Evolutionary conservation across 192 early-diverging fungal genomes (phyloP).

Genomic region (Backusella tuberculispora): DNA sequence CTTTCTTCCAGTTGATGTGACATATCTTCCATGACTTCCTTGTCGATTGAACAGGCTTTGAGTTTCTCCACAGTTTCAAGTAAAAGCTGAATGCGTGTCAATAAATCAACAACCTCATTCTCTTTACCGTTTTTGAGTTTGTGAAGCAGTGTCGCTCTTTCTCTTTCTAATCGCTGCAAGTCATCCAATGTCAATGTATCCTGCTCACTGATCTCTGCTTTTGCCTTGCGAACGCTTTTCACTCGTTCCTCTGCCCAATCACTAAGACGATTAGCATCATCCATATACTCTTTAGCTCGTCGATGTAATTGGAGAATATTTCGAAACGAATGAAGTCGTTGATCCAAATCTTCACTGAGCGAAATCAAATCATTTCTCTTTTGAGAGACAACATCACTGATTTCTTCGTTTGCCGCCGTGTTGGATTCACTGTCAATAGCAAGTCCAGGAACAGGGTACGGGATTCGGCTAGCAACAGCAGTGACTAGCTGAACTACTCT

Average conservation of each 20-base stretch:
- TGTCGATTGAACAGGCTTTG: constrained; percentile 6
- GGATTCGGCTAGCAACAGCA: constrained; percentile 18
- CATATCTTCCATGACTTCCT: neutral
- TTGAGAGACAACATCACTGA: constrained; percentile 12
- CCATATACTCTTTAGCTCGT: constrained; percentile 20
- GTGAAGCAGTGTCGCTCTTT: neutral
- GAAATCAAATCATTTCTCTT: constrained; percentile 19
- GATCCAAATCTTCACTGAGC: constrained; percentile 10
- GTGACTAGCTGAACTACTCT: constrained; percentile 24
- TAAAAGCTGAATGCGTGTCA: constrained; percentile 21
- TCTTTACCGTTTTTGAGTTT: constrained; percentile 19
- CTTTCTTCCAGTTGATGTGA: constrained; percentile 20
- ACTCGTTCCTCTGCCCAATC: constrained; percentile 19
- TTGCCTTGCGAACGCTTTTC: neutral
- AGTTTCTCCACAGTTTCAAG: constrained; percentile 23
- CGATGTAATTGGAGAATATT: constrained; percentile 25
- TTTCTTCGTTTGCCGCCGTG: constrained; percentile 20
- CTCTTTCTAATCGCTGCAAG: constrained; percentile 18
- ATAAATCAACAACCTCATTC: constrained; percentile 21
- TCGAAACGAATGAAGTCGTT: constrained; percentile 20
- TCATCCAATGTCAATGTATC: constrained; percentile 19
- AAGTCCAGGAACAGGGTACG: constrained; percentile 21
- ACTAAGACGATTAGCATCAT: constrained; percentile 11
- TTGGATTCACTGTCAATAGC: constrained; percentile 25
- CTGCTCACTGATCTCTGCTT: constrained; percentile 8